Percentiles rank a stretch among this genome's conserved stretches.
These are phyloP conservation scores for Toxicodendron radicans DNA, from an alignment of 345 rosid species.

Conservation along the genomic window DNA sequence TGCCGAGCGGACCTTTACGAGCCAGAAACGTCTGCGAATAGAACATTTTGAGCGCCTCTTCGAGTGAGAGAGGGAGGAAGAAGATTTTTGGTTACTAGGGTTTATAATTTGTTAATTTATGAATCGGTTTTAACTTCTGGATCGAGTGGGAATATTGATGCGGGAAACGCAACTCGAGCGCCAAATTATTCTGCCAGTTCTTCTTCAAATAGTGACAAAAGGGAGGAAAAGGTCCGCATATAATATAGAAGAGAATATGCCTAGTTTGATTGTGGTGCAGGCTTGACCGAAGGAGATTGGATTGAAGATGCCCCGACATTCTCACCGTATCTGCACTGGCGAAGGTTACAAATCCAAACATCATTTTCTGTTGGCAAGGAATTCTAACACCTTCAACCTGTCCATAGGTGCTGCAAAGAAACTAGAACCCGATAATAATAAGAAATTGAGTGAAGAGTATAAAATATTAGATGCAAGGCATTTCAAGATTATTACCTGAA, in stretches of 20 bases:
- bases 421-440: conserved; percentile 5
- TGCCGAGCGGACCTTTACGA: conserved; percentile 73
- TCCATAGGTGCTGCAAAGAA: conserved; percentile 47
- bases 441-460: background rate
- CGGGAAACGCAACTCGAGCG: conserved; percentile 8
- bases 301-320: too few relatives aligned
- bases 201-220: too few relatives aligned
- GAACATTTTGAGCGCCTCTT: conserved; percentile 53
- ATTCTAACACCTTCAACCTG: conserved; percentile 69
- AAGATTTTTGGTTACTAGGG: conserved; percentile 2
- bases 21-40: conserved; percentile 77
- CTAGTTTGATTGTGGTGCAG: too few relatives aligned
- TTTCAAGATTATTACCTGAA: too few relatives aligned
- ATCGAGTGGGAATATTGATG: background rate
- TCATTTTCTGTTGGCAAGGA: conserved; percentile 71
- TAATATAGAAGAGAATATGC: too few relatives aligned
- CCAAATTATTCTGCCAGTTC: too few relatives aligned
- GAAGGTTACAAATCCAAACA: conserved; percentile 76
- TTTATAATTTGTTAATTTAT: background rate
- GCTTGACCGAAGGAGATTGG: too few relatives aligned
- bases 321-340: conserved; percentile 53
- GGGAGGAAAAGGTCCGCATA: too few relatives aligned
- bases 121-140: too few relatives aligned
- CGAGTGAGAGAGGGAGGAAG: background rate
- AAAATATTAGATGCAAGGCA: conserved; percentile 9